Evolutionary conservation across 1,284 basidiomycete species (phyloP).

Genomic region (Meripilus lineatus): DNA sequence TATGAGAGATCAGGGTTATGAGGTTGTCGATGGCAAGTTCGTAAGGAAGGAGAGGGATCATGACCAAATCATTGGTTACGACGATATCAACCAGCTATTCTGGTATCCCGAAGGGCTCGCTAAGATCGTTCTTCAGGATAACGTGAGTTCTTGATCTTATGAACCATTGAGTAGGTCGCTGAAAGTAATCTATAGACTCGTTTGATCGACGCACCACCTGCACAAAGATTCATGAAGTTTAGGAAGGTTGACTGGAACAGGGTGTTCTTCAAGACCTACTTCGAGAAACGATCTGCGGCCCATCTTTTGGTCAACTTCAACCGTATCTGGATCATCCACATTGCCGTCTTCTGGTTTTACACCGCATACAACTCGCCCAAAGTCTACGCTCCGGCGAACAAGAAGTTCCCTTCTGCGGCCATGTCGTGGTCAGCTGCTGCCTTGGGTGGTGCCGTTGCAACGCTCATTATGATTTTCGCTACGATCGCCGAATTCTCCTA

Average conservation of each 20-base stretch:
- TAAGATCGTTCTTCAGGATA: conserved; percentile 85
- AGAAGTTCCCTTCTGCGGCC: conserved; percentile 54
- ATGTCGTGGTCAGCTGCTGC: conserved; percentile 95
- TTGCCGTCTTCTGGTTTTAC: conserved; percentile 91
- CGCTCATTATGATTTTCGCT: conserved; percentile 86
- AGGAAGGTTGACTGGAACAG: conserved; percentile 87
- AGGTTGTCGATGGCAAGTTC: conserved; percentile 94
- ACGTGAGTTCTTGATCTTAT: conserved; percentile 43
- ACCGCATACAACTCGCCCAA: conserved; percentile 95
- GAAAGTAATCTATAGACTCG: conserved; percentile 52
- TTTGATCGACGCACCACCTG: conserved; percentile 83
- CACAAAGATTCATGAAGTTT: conserved; percentile 90
- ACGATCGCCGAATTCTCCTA: conserved; percentile 91
- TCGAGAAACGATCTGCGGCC: conserved; percentile 87
- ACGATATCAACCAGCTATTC: conserved; percentile 99
- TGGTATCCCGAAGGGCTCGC: conserved; percentile 99
- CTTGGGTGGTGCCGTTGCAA: conserved; percentile 87
- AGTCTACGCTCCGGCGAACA: conserved; percentile 74
- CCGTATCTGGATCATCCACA: conserved; percentile 92
- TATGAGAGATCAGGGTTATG: conserved; percentile 97
- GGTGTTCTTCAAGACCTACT: conserved; percentile 97
- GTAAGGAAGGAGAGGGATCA: conserved; percentile 94
- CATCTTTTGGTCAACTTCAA: conserved; percentile 97
- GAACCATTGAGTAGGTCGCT: conserved; percentile 1
- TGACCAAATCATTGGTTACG: conserved; percentile 95